These are phyloP conservation scores for Pseudogymnoascus sp. DNA, from an alignment of 2,329 filamentous ascomycete species.

Conservation along the genomic window DNA sequence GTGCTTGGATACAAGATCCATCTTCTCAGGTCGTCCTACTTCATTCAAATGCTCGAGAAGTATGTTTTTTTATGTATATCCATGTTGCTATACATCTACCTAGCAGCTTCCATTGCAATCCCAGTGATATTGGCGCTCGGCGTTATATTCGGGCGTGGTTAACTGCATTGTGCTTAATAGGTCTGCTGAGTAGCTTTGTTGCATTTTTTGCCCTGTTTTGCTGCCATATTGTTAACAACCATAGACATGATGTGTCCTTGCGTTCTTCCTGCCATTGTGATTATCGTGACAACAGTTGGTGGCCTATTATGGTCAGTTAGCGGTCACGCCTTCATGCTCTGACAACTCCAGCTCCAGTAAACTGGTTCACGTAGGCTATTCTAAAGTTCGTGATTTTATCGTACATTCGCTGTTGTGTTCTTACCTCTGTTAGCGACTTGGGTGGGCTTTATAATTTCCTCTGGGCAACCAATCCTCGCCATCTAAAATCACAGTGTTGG, in stretches of 20 bases:
- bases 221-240: not conserved
- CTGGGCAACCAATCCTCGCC: not conserved
- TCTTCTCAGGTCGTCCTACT: not conserved
- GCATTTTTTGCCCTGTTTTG: not conserved
- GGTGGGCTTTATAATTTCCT: not conserved
- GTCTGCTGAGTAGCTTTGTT: not conserved
- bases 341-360: not conserved
- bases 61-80: not conserved
- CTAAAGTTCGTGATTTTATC: not conserved
- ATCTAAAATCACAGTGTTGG: not conserved
- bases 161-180: not conserved
- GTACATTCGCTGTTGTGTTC: not conserved
- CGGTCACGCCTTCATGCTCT: not conserved
- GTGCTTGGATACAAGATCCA: not conserved
- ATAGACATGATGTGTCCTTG: not conserved
- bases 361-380: not conserved
- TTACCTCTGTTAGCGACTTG: not conserved
- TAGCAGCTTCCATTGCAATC: not conserved
- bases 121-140: not conserved
- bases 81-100: not conserved
- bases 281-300: not conserved
- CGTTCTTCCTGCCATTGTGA: not conserved
- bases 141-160: not conserved
- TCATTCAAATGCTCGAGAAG: not conserved
- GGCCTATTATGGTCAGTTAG: not conserved